Conservation (phyloP, 768 basidiomycete species). For the Tylopilus rubrobrunneus region DNA sequence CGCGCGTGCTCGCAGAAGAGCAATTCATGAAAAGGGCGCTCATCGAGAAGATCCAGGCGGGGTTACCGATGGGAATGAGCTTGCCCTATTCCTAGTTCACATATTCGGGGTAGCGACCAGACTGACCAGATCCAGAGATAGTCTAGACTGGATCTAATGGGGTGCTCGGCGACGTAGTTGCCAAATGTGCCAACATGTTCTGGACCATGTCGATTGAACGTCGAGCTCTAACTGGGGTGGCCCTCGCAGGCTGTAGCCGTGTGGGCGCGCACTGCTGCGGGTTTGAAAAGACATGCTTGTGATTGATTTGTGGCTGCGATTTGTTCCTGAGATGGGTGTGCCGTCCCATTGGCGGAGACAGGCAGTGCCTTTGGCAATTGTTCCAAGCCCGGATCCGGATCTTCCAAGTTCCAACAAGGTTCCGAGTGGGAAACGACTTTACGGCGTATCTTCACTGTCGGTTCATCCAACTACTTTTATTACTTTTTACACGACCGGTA, state of each 20-base stretch:
- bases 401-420: conserved; percentile 29
- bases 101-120: conserved; percentile 33
- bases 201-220: conserved; percentile 22
- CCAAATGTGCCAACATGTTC: conserved; percentile 33
- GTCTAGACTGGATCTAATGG: conserved; percentile 22
- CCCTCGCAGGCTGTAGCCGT: conserved; percentile 9
- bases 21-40: conserved; percentile 97
- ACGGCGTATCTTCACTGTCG: conserved; percentile 13
- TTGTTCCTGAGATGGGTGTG: conserved; percentile 25
- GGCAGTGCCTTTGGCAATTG: conserved; percentile 30
- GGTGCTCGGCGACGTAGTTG: conserved; percentile 35
- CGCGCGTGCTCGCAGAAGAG: conserved; percentile 86
- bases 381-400: conserved; percentile 30
- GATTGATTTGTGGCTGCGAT: conserved; percentile 27
- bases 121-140: conserved; percentile 22
- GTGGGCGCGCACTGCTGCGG: conserved; percentile 19
- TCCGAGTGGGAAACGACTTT: conserved; percentile 22
- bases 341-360: conserved; percentile 19
- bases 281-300: conserved; percentile 14
- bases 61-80: conserved; percentile 49
- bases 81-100: conserved; percentile 35
- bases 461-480: conserved; percentile 26
- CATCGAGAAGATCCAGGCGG: conserved; percentile 81
- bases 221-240: conserved; percentile 24
- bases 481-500: conserved; percentile 11